These are phyloP conservation scores for Cutaneotrichosporon mucoides DNA, from an alignment of 1,284 basidiomycete species.

Conservation along the genomic window DNA sequence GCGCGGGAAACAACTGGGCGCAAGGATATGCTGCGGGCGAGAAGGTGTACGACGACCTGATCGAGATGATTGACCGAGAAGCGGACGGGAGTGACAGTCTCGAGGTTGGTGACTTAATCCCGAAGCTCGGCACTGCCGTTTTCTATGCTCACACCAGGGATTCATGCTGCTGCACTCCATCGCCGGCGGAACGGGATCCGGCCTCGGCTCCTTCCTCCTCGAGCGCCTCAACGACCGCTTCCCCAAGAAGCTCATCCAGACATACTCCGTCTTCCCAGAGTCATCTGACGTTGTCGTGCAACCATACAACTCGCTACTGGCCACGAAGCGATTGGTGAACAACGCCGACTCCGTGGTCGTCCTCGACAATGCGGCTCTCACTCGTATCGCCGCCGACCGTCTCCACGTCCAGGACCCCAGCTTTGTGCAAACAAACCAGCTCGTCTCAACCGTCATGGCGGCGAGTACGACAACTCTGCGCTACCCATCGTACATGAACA, in stretches of 20 bases:
- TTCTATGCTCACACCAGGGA: slow-evolving; percentile 57
- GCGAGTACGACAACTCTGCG: slow-evolving; percentile 95
- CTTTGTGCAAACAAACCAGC: slow-evolving; percentile 92
- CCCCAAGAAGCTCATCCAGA: slow-evolving; percentile 98
- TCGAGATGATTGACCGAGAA: slow-evolving; percentile 99
- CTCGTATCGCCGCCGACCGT: slow-evolving; percentile 85
- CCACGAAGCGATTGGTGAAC: slow-evolving; percentile 89
- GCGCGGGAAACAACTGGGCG: slow-evolving; percentile 99
- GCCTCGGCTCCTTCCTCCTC: slow-evolving; percentile 92
- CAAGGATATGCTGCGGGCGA: slow-evolving; percentile 90
- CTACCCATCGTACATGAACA: slow-evolving; percentile 99
- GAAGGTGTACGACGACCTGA: slow-evolving; percentile 89
- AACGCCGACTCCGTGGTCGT: slow-evolving; percentile 98
- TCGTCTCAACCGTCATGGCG: slow-evolving; percentile 61
- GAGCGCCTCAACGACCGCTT: slow-evolving; percentile 97
- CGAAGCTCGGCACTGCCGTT: too few species aligned
- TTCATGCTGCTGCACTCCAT: slow-evolving; percentile 99
- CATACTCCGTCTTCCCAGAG: slow-evolving; percentile 98
- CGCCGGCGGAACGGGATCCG: slow-evolving; percentile 96
- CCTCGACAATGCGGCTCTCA: slow-evolving; percentile 90
- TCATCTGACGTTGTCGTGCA: slow-evolving; percentile 93
- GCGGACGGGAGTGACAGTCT: slow-evolving; percentile 97
- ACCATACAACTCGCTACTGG: slow-evolving; percentile 94
- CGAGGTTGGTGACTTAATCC: slow-evolving; percentile 60
- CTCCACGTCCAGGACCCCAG: slow-evolving; percentile 85